A percentile compares a stretch with the other conserved stretches of the same genome.
phyloP scores from a whole-genome alignment of 495 filamentous ascomycete genomes.

The Penicillium malachiteum region DNA sequence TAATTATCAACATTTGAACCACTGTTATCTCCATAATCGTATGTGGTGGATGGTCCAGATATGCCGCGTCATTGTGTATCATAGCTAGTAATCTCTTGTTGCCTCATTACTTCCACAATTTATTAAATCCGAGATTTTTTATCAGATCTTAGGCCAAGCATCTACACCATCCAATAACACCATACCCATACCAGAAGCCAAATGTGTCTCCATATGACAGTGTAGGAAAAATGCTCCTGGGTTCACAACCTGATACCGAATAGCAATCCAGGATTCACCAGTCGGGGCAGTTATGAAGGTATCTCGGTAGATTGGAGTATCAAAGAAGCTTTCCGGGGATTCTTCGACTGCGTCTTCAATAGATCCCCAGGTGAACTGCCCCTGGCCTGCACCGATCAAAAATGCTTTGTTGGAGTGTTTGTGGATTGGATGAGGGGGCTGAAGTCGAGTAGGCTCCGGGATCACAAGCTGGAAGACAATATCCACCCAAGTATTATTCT shows the following conservation, averaged over 20 bases:
- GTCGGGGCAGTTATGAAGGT: constrained; percentile 37
- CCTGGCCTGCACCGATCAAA: constrained; percentile 37
- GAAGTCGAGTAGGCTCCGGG: constrained; percentile 12
- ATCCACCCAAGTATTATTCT: constrained; percentile 54
- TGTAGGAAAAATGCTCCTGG: constrained; percentile 54
- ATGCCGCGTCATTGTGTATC: no score
- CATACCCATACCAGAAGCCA: constrained; percentile 48
- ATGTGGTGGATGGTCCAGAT: no score
- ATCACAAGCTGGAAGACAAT: constrained; percentile 40
- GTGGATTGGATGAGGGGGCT: constrained; percentile 50
- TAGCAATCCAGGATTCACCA: constrained; percentile 36
- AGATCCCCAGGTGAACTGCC: constrained; percentile 40
- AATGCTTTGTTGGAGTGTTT: constrained; percentile 55
- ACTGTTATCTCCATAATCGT: no score
- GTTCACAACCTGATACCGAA: constrained; percentile 51
- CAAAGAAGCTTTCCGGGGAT: constrained; percentile 43
- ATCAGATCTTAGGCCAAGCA: constrained; percentile 35
- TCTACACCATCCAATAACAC: constrained; percentile 51
- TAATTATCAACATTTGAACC: no score
- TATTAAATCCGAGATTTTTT: no score
- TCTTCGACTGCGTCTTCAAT: constrained; percentile 41
- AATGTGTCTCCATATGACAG: constrained; percentile 54
- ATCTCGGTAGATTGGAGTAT: constrained; percentile 44
- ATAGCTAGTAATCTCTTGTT: no score
- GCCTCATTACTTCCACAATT: no score